Base-by-base conservation (phyloP, 495 filamentous ascomycete genomes). In the Bathelium albidoporum region DNA sequence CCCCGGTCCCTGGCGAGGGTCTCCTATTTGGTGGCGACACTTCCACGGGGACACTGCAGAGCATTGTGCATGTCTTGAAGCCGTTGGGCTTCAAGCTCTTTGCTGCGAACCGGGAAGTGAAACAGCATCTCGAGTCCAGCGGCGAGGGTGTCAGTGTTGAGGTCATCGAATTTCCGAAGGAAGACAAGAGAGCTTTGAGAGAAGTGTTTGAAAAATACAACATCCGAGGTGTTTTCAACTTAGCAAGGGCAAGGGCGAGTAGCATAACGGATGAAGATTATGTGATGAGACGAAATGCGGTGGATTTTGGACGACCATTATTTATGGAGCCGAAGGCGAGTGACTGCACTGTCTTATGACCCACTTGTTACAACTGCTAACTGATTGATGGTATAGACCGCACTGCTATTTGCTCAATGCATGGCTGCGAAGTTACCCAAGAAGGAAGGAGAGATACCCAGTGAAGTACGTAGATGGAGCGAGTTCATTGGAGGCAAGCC, bases 271-370 rank as follows among this genome's bases (percentile, higher is more conserved):
- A 98, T 73, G 91, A 93, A 66, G 93, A 97, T 77, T 98, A 98
- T 68, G 91, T 97, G 55, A 98, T 97, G 94, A 85, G 94, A 68
- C 85, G 95, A 69, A 96, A 98, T 72, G 94, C 93, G 18, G 95
- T 98, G 45, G 94, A 98, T 78, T 98, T 98, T 74, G 91, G 92
- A 62, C 91, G 97, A 26, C 94, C 94, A 41, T 80, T 97, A 65
- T 98, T 97, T 76, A 97, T 97, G 92, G 94, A 98, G 78, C 93
- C 94, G 24, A 95, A 94, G 89, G 93, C 96, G 80, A 80, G 87
- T 76, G 36, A 58, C 26, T 59, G 11, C 14, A 31, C 28, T 60
- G 7, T 31, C 22, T n/a, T n/a, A 7, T 49, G 58, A 60, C 12
- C 11, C 16, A n/a, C 29, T 61, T 14, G 16, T 55, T n/a, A 26